phyloP scores from a whole-genome alignment of 1,284 basidiomycete genomes.

The Porogramme epimiltina region DNA sequence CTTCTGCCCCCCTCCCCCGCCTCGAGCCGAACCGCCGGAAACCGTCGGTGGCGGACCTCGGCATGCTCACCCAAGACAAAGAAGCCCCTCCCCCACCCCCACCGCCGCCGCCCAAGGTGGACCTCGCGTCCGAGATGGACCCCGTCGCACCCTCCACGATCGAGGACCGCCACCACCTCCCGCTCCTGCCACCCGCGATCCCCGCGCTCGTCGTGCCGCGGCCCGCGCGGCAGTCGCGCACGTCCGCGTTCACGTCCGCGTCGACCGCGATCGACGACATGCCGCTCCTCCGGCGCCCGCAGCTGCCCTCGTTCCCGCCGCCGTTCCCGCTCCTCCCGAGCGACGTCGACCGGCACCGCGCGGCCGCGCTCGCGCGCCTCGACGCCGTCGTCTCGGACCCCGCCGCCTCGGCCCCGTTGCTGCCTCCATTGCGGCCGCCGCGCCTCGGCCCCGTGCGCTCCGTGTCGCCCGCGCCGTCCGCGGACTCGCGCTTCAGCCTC shows the following conservation, averaged over 20 bases:
- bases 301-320: neutral
- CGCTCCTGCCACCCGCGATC: neutral
- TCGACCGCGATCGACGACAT: conserved; percentile 10
- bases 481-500: conserved; percentile 1
- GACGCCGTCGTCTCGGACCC: neutral
- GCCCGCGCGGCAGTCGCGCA: neutral
- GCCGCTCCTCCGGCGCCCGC: conserved; percentile 5
- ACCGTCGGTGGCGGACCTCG: conserved; percentile 1
- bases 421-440: no score
- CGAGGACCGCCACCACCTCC: no score
- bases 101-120: neutral
- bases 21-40: conserved; percentile 16
- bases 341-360: neutral
- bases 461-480: neutral
- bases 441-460: no score
- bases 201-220: conserved; percentile 3
- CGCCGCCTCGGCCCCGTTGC: no score
- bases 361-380: neutral
- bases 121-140: conserved; percentile 3
- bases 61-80: neutral
- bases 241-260: conserved; percentile 9
- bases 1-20: no score
- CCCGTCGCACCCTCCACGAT: neutral
- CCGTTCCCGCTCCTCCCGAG: neutral
- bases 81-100: neutral